Evolutionary conservation across 2,329 filamentous ascomycete species (phyloP), one percentile per base, ranked within the genome.

Genomic region (Xylariaceae sp.): DNA sequence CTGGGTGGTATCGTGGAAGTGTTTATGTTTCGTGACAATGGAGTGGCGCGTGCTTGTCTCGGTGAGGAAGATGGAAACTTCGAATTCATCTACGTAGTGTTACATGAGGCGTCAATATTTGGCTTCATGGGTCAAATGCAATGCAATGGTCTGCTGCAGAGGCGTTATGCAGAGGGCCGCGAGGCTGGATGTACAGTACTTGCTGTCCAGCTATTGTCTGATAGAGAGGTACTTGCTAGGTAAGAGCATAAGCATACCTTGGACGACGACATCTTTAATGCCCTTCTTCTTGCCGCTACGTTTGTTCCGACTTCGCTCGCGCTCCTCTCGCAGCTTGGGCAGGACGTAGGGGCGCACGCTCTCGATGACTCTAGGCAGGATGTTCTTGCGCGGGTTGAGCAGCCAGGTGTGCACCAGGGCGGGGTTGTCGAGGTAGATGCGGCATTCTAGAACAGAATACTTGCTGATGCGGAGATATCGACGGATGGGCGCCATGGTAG

Each of bases 341-440:
- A 97, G 75, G 2, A 99, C 90, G 33, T 93, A 77, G 1, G 91
- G 93, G 10, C 89, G 87, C 48, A 97, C 86, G 54, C 86, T 88
- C 67, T 90, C 83, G 53, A 99, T 91, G 62, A 97, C 86, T 58
- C 87, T 87, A 38, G 87, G 85, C 13, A 99, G 81, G 14, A 93
- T 81, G 3, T 89, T 84, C 61, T 91, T 78, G 58, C 86, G 83
- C 34, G 88, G 80, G 63, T 88, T 87, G 59, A 96, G 81, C 16
- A 99, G 82, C 85, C 95, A 97, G 65, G 87, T 86, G 59, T 90
- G 83, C 19, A 84, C 83, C 55, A 96, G 83, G 12, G 87, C 83
- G 0, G 94, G 94, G 63, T 93, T 92, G 59, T 97, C 93, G 43
- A 97, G 84, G 71, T 97, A 97, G 61, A 99, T 94, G 59, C 92